Evolutionary conservation across 495 filamentous ascomycete species (phyloP).

Genomic region (Haplographium delicatum): DNA sequence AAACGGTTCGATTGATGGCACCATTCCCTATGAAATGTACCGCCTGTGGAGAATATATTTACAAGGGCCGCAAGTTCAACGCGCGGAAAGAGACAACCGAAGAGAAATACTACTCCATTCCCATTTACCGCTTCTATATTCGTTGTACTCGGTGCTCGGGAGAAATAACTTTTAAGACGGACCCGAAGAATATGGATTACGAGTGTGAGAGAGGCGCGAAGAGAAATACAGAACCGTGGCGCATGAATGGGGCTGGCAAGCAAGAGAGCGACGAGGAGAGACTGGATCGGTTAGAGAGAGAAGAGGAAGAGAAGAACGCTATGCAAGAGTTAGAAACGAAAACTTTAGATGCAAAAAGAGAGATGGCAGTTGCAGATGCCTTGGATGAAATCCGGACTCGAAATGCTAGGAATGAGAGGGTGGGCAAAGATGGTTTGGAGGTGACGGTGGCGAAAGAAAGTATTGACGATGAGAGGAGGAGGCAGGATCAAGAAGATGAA

Average conservation of each 20-base stretch:
- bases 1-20: constrained; percentile 93
- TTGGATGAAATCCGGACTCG: constrained; percentile 89
- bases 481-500: constrained; percentile 77
- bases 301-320: constrained; percentile 61
- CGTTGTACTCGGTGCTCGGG: constrained; percentile 83
- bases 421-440: constrained; percentile 52
- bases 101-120: constrained; percentile 83
- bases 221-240: constrained; percentile 91
- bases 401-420: constrained; percentile 81
- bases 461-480: constrained; percentile 53
- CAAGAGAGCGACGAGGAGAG: constrained; percentile 84
- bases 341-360: constrained; percentile 86
- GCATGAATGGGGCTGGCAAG: constrained; percentile 51
- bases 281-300: constrained; percentile 75
- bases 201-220: constrained; percentile 80
- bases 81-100: constrained; percentile 91
- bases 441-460: constrained; percentile 41
- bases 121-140: constrained; percentile 93
- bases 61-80: constrained; percentile 95
- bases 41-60: constrained; percentile 92
- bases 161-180: constrained; percentile 93
- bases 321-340: constrained; percentile 80
- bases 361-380: constrained; percentile 96
- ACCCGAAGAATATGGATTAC: constrained; percentile 94
- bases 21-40: constrained; percentile 94